phyloP scores from a whole-genome alignment of 2,329 filamentous ascomycete species.

The Arthrinium puccinioides region DNA sequence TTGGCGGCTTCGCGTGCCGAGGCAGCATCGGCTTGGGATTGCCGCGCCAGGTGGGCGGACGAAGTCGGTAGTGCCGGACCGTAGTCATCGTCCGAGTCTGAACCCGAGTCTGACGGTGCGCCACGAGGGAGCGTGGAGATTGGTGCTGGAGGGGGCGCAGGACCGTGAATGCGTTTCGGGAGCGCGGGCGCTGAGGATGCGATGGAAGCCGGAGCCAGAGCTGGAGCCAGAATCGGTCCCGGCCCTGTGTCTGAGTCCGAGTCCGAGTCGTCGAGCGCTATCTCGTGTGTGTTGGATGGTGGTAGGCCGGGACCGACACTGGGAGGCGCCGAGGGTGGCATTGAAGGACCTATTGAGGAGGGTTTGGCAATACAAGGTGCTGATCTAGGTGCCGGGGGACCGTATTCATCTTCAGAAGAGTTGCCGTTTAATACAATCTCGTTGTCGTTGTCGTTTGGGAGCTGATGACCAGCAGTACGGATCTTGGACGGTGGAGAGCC shows the following conservation, averaged over 20 bases:
- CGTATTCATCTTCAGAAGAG: slow-evolving; percentile 34
- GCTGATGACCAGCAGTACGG: slow-evolving; percentile 26
- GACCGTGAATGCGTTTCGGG: slow-evolving; percentile 28
- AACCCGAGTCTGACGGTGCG: slow-evolving; percentile 18
- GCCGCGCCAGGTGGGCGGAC: slow-evolving; percentile 17
- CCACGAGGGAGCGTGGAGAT: slow-evolving; percentile 29
- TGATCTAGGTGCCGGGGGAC: slow-evolving; percentile 10
- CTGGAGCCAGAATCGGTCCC: slow-evolving; percentile 16
- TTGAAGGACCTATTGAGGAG: slow-evolving; percentile 8
- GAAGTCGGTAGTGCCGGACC: slow-evolving; percentile 51
- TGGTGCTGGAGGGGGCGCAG: slow-evolving; percentile 33
- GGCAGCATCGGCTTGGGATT: slow-evolving; percentile 14
- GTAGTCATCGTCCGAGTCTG: slow-evolving; percentile 45
- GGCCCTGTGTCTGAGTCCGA: slow-evolving; percentile 21
- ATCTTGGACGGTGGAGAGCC: slow-evolving; percentile 38
- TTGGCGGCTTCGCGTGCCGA: slow-evolving; percentile 19
- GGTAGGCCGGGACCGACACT: slow-evolving; percentile 4
- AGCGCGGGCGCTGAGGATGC: slow-evolving; percentile 12
- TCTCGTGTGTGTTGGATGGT: slow-evolving; percentile 42
- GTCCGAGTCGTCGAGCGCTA: slow-evolving; percentile 31
- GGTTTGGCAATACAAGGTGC: slow-evolving; percentile 14
- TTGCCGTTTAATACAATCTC: slow-evolving; percentile 39
- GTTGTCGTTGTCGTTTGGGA: slow-evolving; percentile 39
- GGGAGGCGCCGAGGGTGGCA: slow-evolving; percentile 1
- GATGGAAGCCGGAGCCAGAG: slow-evolving; percentile 5